Base-by-base conservation (phyloP, 371 early-diverging fungal genomes). In the Zychaea mexicana region DNA sequence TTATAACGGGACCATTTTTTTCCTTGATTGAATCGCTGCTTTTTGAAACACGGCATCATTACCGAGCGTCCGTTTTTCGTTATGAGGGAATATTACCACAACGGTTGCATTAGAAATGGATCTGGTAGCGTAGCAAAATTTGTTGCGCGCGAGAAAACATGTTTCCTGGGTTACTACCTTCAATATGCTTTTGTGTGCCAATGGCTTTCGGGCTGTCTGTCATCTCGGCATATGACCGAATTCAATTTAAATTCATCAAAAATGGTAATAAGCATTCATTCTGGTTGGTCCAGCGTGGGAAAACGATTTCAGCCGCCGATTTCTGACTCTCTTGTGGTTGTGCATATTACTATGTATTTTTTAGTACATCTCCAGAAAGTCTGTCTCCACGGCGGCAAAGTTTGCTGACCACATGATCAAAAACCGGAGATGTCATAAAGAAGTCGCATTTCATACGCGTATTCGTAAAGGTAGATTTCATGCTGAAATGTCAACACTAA, bases 261-360 rank as follows among this genome's bases (percentile, higher is more conserved):
- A 9, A 49, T 22, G 49, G 49, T 3, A 49, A 49, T 49, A 49
- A 49, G 24, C 4, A 49, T 9, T 24, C 22, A 49, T 6, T 24
- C 12, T 49, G 49, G 49, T 49, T 49, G 49, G 49, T 49, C 13
- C 49, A 22, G 24, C 49, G 49, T 49, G 49, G 49, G 49, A 49
- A 49, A 49, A 3, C 9, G 10, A 49, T 24, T 49, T 49, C 9
- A 22, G 1, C 49, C n/a, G 0, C 49, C 49, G 49, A 24, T 22
- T 22, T 22, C 17, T 45, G 45, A 12, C 19, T 45, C 33, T 45
- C 45, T 19, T 5, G 38, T 15, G 7, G 38, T 15, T 36, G 38
- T 9, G 38, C n/a, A n/a, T n/a, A n/a, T 36, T 36, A 36, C 38
- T 36, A 9, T 36, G 38, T 9, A 36, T 36, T 9, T 36, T 36